Percentiles rank a stretch among this genome's conserved stretches.
phyloP scores from a whole-genome alignment of 2,329 filamentous ascomycete species.

The Annulohypoxylon truncatum region DNA sequence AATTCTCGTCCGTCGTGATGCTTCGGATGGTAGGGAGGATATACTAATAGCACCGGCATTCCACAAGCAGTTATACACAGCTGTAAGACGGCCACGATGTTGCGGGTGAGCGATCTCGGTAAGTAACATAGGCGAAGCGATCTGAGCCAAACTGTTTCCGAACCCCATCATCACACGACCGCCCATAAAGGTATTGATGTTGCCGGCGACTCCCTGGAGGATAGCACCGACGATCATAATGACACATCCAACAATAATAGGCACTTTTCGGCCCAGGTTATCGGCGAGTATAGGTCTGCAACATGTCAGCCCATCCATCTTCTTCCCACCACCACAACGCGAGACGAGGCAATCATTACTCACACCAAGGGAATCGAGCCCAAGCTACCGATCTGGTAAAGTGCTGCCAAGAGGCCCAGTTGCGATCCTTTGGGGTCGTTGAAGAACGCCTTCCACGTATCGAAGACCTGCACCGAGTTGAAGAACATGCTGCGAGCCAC shows the following conservation, averaged over 20 bases:
- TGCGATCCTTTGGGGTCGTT: constrained; percentile 56
- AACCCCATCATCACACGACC: constrained; percentile 69
- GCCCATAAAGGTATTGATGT: constrained; percentile 62
- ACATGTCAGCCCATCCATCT: constrained; percentile 4
- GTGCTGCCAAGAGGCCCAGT: constrained; percentile 66
- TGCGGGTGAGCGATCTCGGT: constrained; percentile 66
- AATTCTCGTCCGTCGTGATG: not conserved
- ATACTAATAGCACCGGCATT: constrained; percentile 54
- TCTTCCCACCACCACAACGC: too few relatives aligned
- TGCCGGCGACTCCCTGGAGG: constrained; percentile 64
- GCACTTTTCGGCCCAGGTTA: constrained; percentile 58
- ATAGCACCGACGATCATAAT: constrained; percentile 66
- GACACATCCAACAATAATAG: constrained; percentile 62
- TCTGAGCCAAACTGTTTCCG: constrained; percentile 64
- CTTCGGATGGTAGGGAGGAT: constrained; percentile 9
- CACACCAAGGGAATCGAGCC: constrained; percentile 67
- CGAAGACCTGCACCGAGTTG: constrained; percentile 58
- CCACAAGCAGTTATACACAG: constrained; percentile 67
- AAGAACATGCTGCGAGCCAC: constrained; percentile 55
- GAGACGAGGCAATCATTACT: constrained; percentile 31
- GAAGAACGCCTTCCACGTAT: constrained; percentile 61
- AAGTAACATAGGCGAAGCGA: constrained; percentile 63
- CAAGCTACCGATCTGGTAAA: constrained; percentile 70
- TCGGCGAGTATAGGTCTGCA: constrained; percentile 64
- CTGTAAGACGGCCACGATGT: constrained; percentile 63